Percentiles rank a stretch among this genome's conserved stretches.
Evolutionary conservation across 2,329 filamentous ascomycete genomes (phyloP).

Genomic region (Escovopsis sp.): DNA sequence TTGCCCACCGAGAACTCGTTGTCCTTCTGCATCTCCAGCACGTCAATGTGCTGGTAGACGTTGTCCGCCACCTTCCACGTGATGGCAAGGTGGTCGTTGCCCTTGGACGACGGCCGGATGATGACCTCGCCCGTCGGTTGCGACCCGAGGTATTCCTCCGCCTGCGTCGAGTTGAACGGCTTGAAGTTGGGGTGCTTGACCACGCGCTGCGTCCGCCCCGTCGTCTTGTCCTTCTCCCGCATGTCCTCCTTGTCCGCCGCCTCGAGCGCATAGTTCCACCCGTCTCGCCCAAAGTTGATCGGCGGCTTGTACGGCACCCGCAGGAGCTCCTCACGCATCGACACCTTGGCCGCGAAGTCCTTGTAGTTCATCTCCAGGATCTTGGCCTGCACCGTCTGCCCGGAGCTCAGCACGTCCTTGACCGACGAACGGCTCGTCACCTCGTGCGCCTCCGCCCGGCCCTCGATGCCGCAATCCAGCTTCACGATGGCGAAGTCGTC

Average conservation of each 20-base stretch:
- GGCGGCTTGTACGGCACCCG: conserved; percentile 56
- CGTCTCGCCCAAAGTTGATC: conserved; percentile 57
- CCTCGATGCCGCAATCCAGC: conserved; percentile 89
- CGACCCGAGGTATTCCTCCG: conserved; percentile 82
- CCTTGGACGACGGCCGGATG: conserved; percentile 89
- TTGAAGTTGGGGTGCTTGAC: conserved; percentile 97
- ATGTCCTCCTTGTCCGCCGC: conserved; percentile 67
- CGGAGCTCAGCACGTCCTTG: conserved; percentile 57
- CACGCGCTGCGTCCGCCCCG: conserved; percentile 78
- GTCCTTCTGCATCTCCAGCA: conserved; percentile 91
- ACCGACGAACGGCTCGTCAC: conserved; percentile 60
- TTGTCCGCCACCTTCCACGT: conserved; percentile 97
- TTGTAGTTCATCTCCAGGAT: conserved; percentile 78
- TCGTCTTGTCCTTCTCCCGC: conserved; percentile 72
- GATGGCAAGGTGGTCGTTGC: conserved; percentile 84
- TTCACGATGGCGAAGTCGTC: conserved; percentile 88
- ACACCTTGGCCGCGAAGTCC: conserved; percentile 69
- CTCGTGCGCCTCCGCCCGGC: conserved; percentile 69
- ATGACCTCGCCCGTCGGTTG: conserved; percentile 81
- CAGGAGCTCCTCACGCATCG: conserved; percentile 68
- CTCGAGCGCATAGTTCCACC: conserved; percentile 82
- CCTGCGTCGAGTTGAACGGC: conserved; percentile 81
- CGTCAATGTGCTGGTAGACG: conserved; percentile 96
- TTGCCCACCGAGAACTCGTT: conserved; percentile 91
- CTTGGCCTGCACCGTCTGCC: conserved; percentile 81